phyloP scores from a whole-genome alignment of 2,329 filamentous ascomycete genomes.

The Colletotrichum simmondsii region DNA sequence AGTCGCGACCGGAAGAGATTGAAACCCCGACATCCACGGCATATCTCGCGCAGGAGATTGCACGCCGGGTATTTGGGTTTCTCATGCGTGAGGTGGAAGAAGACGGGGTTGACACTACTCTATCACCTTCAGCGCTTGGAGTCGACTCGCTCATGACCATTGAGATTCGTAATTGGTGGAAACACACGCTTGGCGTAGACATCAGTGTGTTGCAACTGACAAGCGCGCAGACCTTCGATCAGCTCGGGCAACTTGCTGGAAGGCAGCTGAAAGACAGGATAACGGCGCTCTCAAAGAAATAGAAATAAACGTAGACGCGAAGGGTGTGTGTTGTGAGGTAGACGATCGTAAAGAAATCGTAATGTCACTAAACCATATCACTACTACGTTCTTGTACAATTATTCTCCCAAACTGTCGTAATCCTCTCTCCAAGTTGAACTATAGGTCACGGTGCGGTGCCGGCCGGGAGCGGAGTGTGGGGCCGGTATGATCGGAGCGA shows the following conservation, averaged over 20 bases:
- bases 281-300: not conserved
- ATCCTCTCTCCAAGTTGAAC: too few relatives aligned
- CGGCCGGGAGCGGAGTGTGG: not conserved
- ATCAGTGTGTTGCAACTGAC: constrained; percentile 11
- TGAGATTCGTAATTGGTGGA: constrained; percentile 34
- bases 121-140: constrained; percentile 13
- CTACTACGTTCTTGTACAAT: not conserved
- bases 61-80: not conserved
- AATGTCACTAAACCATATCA: not conserved
- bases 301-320: not conserved
- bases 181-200: not conserved
- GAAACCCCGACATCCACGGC: not conserved
- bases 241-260: constrained; percentile 3
- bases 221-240: constrained; percentile 23
- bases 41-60: not conserved
- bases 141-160: constrained; percentile 34
- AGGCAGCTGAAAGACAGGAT: constrained; percentile 6
- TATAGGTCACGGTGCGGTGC: too few relatives aligned
- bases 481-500: not conserved
- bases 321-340: too few relatives aligned
- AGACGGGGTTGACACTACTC: not conserved
- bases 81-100: constrained; percentile 9
- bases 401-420: too few relatives aligned
- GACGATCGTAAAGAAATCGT: not conserved
- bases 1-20: not conserved